Percentiles rank a stretch among this genome's conserved stretches.
phyloP scores from a whole-genome alignment of 768 basidiomycete genomes.

The Rhodotorula toruloides region DNA sequence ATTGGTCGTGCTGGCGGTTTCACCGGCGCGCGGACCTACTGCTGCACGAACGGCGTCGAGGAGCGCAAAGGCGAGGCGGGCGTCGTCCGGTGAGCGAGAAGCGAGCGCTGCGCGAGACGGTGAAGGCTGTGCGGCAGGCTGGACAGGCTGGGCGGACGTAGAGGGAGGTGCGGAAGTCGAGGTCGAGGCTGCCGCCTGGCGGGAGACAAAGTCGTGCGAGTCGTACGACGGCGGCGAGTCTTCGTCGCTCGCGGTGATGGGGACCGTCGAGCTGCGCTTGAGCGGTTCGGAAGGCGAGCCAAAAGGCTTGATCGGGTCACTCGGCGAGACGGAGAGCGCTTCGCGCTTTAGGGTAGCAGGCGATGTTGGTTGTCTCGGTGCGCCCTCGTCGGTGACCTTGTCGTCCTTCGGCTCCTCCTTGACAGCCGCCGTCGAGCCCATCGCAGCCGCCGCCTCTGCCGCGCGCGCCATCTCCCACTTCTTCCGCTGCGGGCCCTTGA shows the following conservation, averaged over 20 bases:
- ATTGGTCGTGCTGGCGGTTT: neutral
- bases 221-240: slow-evolving; percentile 13
- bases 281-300: neutral
- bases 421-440: neutral
- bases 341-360: neutral
- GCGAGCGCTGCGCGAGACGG: neutral
- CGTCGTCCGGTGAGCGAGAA: slow-evolving; percentile 6
- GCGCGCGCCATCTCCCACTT: slow-evolving; percentile 11
- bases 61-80: slow-evolving; percentile 14
- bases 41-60: slow-evolving; percentile 19
- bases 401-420: neutral
- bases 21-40: neutral
- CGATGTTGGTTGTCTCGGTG: neutral
- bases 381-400: neutral
- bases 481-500: slow-evolving; percentile 26
- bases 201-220: slow-evolving; percentile 19
- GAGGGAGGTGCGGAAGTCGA: neutral
- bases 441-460: neutral
- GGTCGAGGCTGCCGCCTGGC: neutral
- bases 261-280: no score
- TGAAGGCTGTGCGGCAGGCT: neutral
- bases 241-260: neutral
- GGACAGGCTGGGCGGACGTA: neutral
- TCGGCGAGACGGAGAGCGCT: neutral
- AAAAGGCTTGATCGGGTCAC: neutral